Evolutionary conservation across 1,284 basidiomycete genomes (phyloP), one percentile per base, ranked within the genome.

Genomic region (Paramarasmius palmivorus): DNA sequence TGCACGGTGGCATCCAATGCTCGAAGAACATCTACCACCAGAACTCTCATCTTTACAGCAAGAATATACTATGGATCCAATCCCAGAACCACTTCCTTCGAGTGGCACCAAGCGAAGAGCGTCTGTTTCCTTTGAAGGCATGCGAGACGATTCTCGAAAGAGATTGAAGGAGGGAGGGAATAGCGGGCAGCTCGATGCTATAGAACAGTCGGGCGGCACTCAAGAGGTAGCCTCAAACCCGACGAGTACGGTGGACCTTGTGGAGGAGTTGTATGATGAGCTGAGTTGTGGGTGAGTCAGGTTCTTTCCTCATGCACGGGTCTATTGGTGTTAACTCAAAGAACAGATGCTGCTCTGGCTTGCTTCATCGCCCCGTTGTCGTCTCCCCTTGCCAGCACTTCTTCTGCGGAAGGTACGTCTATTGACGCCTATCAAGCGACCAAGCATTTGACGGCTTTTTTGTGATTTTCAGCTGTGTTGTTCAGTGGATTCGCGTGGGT

Each of bases 351-450:
- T 92, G 89, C 66, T 80, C 88, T 29, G 89, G 82, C 53, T 75
- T 92, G 40, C 83, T 88, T 53, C 90, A 91, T 68, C 76, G 80
- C 54, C 89, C 89, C 4, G 89, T 92, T 8, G 72, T 90, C 26
- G 88, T 92, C 46, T 74, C 78, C 25, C 90, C 90, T 17, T 92
- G 89, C 65, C 87, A 92, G 61, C 90, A 90, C 74, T 90, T 88
- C 76, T 92, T 90, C 65, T 92, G 88, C 63, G 90, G 87, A 70
- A 91, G 88, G 90, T 90, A 68, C 20, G 32, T 37, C 5, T 2
- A 20, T 44, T 15, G 17, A n/a, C 37, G 19, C 10, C 26, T 44
- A 4, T 46, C 6, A 34, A 26, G 17, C 25, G 19, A 17, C 20
- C 46, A 12, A 15, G 9, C 14, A 22, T 20, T 46, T 7, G 17